Evolutionary conservation across 2,329 filamentous ascomycete species (phyloP), one percentile per base, ranked within the genome.

Genomic region (Emmonsiellopsis sp.): DNA sequence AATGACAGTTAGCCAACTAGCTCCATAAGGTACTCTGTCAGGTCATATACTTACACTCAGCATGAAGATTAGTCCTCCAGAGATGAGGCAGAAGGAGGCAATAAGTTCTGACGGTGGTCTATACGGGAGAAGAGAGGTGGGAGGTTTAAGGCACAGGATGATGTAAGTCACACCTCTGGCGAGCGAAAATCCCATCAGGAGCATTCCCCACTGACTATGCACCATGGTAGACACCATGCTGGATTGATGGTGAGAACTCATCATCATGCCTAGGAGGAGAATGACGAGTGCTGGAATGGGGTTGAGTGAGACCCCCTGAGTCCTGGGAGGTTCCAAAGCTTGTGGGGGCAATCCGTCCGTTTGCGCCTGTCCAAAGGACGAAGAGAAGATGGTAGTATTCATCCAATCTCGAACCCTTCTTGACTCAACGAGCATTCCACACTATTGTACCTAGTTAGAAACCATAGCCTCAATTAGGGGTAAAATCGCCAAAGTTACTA

Each of bases 61-160:
- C 87, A 96, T 95, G 71, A 97, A 96, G 52, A 96, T 84, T 45
- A 94, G 76, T 5, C 93, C 92, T 31, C 93, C 92, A 1, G 87
- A 78, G 57, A 94, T 88, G 55, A 97, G 76, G 42, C 90, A 93
- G 66, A 97, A 97, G 0, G 89, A 77, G 0, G 87, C 79, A 50
- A 97, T 74, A n/a, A 96, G 77, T 74, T 97, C 92, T 0, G 89
- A 93, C 0, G 92, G 92, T 7, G 92, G 92, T 31, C 91, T 83
- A 37, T 88, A 87, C 0, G 92, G 88, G 17, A 91, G 77, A 56
- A 87, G 79, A 0, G 89, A 95, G 32, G 77, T 85, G 2, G 91
- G 90, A 13, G 91, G 90, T 60, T 83, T 84, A 51, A 96, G 73
- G 68, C 86, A 97, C 55, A 88, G 71, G 42, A 91, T 71, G 5